Evolutionary conservation across 2,329 filamentous ascomycete species (phyloP).

Genomic region (Pseudogymnoascus sp.): DNA sequence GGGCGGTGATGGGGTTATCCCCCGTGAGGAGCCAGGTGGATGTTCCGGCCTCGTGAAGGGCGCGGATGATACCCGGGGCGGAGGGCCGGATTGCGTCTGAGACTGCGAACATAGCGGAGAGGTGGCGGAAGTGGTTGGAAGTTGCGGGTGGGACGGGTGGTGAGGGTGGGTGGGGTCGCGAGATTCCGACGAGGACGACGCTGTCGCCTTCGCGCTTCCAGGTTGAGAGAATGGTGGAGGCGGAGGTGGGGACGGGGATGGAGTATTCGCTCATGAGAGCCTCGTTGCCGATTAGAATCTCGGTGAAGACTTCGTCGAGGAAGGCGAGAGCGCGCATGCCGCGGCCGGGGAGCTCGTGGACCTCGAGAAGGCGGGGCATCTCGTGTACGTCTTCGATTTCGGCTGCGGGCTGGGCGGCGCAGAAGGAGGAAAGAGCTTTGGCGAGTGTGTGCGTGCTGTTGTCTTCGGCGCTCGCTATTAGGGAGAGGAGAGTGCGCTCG

Average conservation of each 20-base stretch:
- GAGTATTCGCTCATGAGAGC: conserved; percentile 50
- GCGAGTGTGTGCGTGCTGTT: conserved; percentile 71
- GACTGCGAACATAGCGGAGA: conserved; percentile 65
- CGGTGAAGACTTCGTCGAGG: conserved; percentile 27
- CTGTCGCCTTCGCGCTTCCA: conserved; percentile 62
- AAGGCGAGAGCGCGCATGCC: conserved; percentile 56
- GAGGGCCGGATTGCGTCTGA: conserved; percentile 76
- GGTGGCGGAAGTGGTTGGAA: conserved; percentile 34
- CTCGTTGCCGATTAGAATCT: conserved; percentile 67
- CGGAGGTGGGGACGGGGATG: conserved; percentile 33
- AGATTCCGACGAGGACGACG: conserved; percentile 50
- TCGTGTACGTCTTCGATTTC: conserved; percentile 10
- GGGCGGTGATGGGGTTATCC: conserved; percentile 79
- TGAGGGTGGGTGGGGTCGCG: conserved; percentile 15
- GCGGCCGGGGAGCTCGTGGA: conserved; percentile 65
- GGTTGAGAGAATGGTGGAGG: conserved; percentile 35
- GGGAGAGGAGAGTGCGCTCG: neutral
- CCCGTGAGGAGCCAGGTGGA: conserved; percentile 90
- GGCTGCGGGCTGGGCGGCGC: conserved; percentile 29
- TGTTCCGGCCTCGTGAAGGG: conserved; percentile 58
- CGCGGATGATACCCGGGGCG: conserved; percentile 54
- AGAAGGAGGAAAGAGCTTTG: conserved; percentile 60
- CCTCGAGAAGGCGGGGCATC: conserved; percentile 26
- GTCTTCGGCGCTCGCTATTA: conserved; percentile 49
- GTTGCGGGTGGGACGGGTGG: neutral